Percentiles rank a stretch among this genome's conserved stretches.
phyloP scores from a whole-genome alignment of 2,329 filamentous ascomycete genomes.

The Alternaria sp. region DNA sequence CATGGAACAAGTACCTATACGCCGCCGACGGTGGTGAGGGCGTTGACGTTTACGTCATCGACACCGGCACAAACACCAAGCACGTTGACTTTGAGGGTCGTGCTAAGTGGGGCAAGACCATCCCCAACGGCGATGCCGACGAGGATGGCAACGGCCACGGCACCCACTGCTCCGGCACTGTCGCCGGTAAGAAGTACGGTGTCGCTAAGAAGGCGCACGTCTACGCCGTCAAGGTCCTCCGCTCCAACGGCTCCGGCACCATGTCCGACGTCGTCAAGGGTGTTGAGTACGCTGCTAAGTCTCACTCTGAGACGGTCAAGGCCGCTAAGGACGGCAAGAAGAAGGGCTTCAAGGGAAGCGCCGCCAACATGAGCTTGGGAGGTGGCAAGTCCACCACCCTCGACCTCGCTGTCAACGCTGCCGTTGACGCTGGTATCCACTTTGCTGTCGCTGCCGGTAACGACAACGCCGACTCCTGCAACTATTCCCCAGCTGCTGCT shows the following conservation, averaged over 20 bases:
- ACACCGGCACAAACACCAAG: slow-evolving; percentile 91
- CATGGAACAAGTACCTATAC: slow-evolving; percentile 98
- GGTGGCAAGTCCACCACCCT: slow-evolving; percentile 95
- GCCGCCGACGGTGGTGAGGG: slow-evolving; percentile 89
- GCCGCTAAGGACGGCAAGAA: slow-evolving; percentile 84
- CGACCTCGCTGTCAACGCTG: slow-evolving; percentile 91
- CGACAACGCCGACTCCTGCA: slow-evolving; percentile 98
- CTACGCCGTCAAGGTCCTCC: slow-evolving; percentile 97
- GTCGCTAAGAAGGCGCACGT: slow-evolving; percentile 98
- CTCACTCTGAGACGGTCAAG: slow-evolving; percentile 77
- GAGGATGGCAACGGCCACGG: slow-evolving; percentile 97
- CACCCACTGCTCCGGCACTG: slow-evolving; percentile 98
- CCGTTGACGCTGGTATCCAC: slow-evolving; percentile 89
- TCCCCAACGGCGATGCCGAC: slow-evolving; percentile 83
- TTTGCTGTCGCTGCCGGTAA: slow-evolving; percentile 98
- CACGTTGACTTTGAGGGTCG: slow-evolving; percentile 98
- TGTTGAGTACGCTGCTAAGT: slow-evolving; percentile 89
- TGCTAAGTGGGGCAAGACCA: slow-evolving; percentile 96
- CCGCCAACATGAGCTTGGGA: slow-evolving; percentile 99
- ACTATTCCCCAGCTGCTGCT: slow-evolving; percentile 96
- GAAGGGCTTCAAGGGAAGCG: slow-evolving; percentile 98
- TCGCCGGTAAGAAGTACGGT: slow-evolving; percentile 98
- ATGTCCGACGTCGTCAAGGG: slow-evolving; percentile 99
- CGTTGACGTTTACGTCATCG: slow-evolving; percentile 98
- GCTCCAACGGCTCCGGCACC: slow-evolving; percentile 94